Percentiles rank a stretch among this genome's conserved stretches.
Evolutionary conservation across 148 eudicot species (phyloP).

Genomic region (Polygonum aviculare): DNA sequence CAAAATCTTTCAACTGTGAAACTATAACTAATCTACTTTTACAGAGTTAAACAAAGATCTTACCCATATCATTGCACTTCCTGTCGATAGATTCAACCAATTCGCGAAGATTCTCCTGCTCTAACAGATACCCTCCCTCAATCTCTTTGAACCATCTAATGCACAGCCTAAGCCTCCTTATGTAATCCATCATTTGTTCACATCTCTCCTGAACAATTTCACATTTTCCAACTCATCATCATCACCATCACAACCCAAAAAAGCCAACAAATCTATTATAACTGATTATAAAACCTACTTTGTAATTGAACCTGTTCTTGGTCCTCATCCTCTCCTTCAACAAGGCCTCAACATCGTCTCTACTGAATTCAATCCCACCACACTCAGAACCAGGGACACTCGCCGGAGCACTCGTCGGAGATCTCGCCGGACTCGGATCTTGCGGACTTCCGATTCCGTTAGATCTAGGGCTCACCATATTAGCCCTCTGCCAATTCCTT

Average conservation of each 20-base stretch:
- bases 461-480: constrained; percentile 43
- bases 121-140: constrained; percentile 54
- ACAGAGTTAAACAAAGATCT: neutral
- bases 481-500: constrained; percentile 32
- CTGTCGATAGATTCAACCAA: constrained; percentile 55
- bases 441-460: constrained; percentile 40
- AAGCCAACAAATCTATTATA: no score
- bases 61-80: constrained; percentile 77
- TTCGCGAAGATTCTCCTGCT: constrained; percentile 56
- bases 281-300: constrained; percentile 24
- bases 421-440: constrained; percentile 45
- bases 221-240: neutral
- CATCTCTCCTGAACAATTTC: constrained; percentile 57
- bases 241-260: neutral
- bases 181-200: constrained; percentile 85
- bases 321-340: constrained; percentile 68
- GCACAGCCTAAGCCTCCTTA: constrained; percentile 74
- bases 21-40: neutral
- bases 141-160: constrained; percentile 87
- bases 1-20: neutral
- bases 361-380: constrained; percentile 57
- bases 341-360: constrained; percentile 73
- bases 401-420: constrained; percentile 40
- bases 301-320: constrained; percentile 70
- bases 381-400: constrained; percentile 68